Evolutionary conservation across 169 alveolate genomes (phyloP).

Genomic region (Eimeria acervulina): DNA sequence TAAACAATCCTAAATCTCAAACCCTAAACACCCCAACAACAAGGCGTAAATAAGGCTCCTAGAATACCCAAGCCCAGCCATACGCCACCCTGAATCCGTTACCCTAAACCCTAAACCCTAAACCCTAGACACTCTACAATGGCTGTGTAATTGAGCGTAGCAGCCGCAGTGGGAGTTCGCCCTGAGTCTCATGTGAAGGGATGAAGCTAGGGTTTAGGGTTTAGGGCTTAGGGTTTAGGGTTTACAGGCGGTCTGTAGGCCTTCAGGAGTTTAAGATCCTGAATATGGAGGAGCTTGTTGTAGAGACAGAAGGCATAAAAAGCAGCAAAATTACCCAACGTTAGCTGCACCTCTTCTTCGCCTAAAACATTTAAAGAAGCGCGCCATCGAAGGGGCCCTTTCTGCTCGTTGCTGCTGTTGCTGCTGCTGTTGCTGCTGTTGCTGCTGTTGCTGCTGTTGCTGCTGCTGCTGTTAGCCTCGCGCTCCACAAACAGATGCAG

Average conservation of each 20-base stretch:
- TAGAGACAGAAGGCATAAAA: neutral
- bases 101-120: constrained; percentile 66
- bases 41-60: neutral
- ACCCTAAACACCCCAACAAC: too few species aligned
- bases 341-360: neutral
- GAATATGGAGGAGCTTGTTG: neutral
- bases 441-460: constrained; percentile 55
- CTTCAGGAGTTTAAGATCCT: constrained; percentile 20
- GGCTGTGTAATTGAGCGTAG: neutral
- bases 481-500: constrained; percentile 51
- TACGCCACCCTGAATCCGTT: neutral
- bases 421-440: constrained; percentile 65
- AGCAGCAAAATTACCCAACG: neutral
- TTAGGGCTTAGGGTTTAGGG: constrained; percentile 52
- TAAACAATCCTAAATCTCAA: too few species aligned
- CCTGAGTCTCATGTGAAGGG: neutral
- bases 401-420: constrained; percentile 46
- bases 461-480: constrained; percentile 12
- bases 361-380: constrained; percentile 13
- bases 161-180: neutral
- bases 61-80: neutral
- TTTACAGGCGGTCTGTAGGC: constrained; percentile 65
- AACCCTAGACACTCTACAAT: neutral
- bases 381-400: constrained; percentile 59
- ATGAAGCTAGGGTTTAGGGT: neutral